Evolutionary conservation across 805 yeast species (phyloP).

Genomic region (Groenewaldozyma tartarivorans): DNA sequence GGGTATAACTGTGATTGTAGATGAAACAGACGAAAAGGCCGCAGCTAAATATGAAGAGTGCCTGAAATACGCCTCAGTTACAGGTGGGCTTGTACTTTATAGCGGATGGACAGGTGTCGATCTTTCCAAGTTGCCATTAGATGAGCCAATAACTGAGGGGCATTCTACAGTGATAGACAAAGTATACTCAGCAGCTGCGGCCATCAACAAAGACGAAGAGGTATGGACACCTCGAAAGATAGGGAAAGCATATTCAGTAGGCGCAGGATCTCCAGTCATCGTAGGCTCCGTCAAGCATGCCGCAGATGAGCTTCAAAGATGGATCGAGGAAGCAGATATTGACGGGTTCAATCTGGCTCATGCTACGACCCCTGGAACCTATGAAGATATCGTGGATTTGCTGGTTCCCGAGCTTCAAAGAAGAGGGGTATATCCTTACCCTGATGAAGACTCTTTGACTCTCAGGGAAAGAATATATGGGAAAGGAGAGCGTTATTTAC

Average conservation of each 20-base stretch:
- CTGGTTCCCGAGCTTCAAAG: constrained; percentile 29
- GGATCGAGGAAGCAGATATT: constrained; percentile 31
- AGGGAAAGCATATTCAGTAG: constrained; percentile 28
- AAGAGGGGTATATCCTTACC: constrained; percentile 28
- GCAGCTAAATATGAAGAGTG: constrained; percentile 28
- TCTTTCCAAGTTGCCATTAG: constrained; percentile 27
- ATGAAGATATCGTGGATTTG: constrained; percentile 30
- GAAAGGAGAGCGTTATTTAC: constrained; percentile 19
- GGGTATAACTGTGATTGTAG: constrained; percentile 31
- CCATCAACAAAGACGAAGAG: no score
- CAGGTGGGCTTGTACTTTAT: constrained; percentile 34
- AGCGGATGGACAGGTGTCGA: constrained; percentile 37
- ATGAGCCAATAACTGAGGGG: no score
- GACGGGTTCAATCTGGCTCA: constrained; percentile 36
- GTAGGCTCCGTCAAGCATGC: constrained; percentile 28
- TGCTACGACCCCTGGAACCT: constrained; percentile 28
- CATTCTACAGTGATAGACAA: no score
- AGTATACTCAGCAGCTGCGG: no score
- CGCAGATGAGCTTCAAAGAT: constrained; percentile 32
- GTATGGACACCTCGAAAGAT: constrained; percentile 22
- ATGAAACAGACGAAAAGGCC: constrained; percentile 35
- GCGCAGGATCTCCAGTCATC: constrained; percentile 21
- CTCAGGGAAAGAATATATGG: constrained; percentile 32
- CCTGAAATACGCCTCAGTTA: constrained; percentile 29
- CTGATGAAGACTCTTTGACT: no score